A percentile compares a stretch with the other conserved stretches of the same genome.
Conservation (phyloP, 768 basidiomycete species). For the Serpula lacrymans region DNA sequence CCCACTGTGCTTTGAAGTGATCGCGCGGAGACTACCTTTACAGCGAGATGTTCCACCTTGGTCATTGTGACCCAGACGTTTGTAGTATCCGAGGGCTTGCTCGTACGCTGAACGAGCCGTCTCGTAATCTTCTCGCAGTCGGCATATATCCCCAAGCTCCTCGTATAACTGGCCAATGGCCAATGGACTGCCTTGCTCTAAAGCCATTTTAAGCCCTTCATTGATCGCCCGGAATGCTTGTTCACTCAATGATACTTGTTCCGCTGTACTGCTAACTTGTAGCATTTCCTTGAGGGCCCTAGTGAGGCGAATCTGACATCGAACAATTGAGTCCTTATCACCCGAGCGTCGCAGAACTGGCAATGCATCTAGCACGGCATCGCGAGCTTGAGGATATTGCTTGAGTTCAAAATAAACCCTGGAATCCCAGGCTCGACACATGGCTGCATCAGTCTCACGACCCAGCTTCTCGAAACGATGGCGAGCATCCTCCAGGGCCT, state of each 20-base stretch:
- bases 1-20: too few species aligned
- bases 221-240: neutral
- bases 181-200: neutral
- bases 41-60: too few species aligned
- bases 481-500: too few species aligned
- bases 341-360: constrained; percentile 5
- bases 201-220: constrained; percentile 5
- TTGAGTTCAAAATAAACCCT: too few species aligned
- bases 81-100: constrained; percentile 6
- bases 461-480: too few species aligned
- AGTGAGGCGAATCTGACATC: too few species aligned
- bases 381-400: constrained; percentile 5
- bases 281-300: too few species aligned
- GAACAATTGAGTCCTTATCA: constrained; percentile 7
- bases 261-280: too few species aligned
- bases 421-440: too few species aligned
- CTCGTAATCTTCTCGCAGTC: constrained; percentile 4
- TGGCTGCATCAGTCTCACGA: too few species aligned
- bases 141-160: constrained; percentile 5
- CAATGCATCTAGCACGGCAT: constrained; percentile 3
- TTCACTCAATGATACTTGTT: constrained; percentile 5
- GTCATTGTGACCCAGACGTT: too few species aligned
- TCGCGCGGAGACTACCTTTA: too few species aligned
- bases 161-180: constrained; percentile 10
- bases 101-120: constrained; percentile 6